These are phyloP conservation scores for Mariannaea elegans DNA, from an alignment of 2,329 filamentous ascomycete species.

Conservation along the genomic window DNA sequence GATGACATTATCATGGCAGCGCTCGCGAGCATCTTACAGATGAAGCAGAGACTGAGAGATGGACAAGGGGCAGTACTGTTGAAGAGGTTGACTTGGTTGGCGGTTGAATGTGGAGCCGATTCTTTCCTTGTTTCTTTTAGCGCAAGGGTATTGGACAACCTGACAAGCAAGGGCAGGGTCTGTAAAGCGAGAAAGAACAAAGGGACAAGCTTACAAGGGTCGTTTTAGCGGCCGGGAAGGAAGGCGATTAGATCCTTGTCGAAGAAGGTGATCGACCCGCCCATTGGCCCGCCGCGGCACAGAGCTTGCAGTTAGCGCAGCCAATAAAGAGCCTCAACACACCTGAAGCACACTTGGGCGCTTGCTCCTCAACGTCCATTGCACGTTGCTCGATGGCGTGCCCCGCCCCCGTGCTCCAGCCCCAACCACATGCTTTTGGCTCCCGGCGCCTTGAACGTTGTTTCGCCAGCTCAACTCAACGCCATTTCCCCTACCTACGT, in stretches of 20 bases:
- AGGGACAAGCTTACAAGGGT: conserved; percentile 1
- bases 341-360: conserved; percentile 45
- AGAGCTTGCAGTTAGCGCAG: conserved; percentile 38
- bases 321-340: conserved; percentile 49
- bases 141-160: conserved; percentile 1
- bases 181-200: conserved; percentile 4
- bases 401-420: conserved; percentile 42
- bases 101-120: conserved; percentile 13
- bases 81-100: conserved; percentile 14
- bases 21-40: conserved; percentile 8
- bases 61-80: conserved; percentile 8
- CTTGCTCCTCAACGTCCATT: conserved; percentile 46
- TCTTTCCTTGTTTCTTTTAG: background rate
- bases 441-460: conserved; percentile 25
- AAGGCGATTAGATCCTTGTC: conserved; percentile 49
- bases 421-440: conserved; percentile 45
- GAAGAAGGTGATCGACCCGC: conserved; percentile 44
- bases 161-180: conserved; percentile 1
- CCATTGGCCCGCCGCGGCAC: conserved; percentile 44
- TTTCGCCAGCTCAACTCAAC: conserved; percentile 22
- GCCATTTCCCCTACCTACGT: background rate
- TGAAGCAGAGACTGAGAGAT: conserved; percentile 7
- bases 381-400: conserved; percentile 35
- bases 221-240: conserved; percentile 38
- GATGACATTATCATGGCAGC: conserved; percentile 12